These are phyloP conservation scores for Halenospora varia DNA, from an alignment of 495 filamentous ascomycete genomes.

Conservation along the genomic window DNA sequence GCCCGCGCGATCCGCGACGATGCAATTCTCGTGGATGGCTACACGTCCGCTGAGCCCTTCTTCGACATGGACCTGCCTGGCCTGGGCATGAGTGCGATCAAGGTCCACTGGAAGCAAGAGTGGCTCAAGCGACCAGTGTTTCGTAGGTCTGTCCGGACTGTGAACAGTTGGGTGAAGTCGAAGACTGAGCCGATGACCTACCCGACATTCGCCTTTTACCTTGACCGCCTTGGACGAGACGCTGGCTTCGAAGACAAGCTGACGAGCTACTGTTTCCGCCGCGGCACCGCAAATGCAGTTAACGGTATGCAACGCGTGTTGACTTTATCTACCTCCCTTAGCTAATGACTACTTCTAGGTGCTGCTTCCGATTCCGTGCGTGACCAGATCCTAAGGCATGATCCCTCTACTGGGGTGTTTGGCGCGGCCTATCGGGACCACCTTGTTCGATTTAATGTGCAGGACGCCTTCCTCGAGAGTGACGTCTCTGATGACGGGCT, in stretches of 20 bases:
- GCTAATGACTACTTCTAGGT: conserved; percentile 16
- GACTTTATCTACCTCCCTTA: neutral
- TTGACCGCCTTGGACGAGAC: conserved; percentile 17
- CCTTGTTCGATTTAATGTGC: conserved; percentile 19
- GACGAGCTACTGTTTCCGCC: conserved; percentile 24
- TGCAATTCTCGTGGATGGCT: conserved; percentile 21
- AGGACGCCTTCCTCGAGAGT: conserved; percentile 20
- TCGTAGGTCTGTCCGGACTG: conserved; percentile 7
- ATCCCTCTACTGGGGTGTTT: conserved; percentile 7
- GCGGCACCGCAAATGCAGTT: conserved; percentile 16
- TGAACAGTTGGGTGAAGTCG: conserved; percentile 16
- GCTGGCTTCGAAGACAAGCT: conserved; percentile 23
- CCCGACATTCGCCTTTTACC: conserved; percentile 14
- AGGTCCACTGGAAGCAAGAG: conserved; percentile 24
- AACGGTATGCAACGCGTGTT: conserved; percentile 15
- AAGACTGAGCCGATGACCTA: conserved; percentile 15
- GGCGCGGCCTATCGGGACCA: conserved; percentile 11
- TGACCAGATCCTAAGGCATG: conserved; percentile 21
- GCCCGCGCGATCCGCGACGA: conserved; percentile 19
- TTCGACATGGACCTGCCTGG: conserved; percentile 13
- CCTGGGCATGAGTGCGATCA: conserved; percentile 9
- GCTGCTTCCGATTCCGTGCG: conserved; percentile 14
- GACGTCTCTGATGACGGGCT: conserved; percentile 22
- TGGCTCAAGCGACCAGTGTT: conserved; percentile 22
- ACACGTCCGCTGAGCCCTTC: conserved; percentile 19